Evolutionary conservation across 371 early-diverging fungal genomes (phyloP), one percentile per base, ranked within the genome.

Genomic region (Mucor sp.): DNA sequence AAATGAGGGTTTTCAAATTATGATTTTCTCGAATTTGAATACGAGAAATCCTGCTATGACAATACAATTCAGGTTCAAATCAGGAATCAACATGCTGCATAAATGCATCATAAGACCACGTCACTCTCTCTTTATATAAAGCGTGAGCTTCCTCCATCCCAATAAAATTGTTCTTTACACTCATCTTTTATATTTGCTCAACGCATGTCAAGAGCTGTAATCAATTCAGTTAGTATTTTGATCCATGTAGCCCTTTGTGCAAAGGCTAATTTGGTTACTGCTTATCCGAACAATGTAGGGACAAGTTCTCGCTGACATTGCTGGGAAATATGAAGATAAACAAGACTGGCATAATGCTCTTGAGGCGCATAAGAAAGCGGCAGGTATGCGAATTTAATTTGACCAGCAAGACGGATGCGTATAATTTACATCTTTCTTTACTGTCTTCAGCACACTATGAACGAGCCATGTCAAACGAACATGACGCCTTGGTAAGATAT

Each of bases 331-430:
- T 37, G 58, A 58, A 58, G 32, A 32, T 17, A 33, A 58, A 21
- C 21, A 35, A 58, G 58, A 58, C 33, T 58, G 58, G 58, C 58
- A 58, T 35, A 58, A 58, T 21, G 58, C 58, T 19, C 21, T 35
- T 21, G 21, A 58, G 19, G 19, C 37, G 21, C 37, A 58, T 35
- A 58, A 37, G 6, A 37, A 58, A 28, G 58, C 58, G 28, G 58
- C 58, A 35, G 58, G 58, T 58, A 37, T 30, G 50, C 23, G 21
- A 50, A 12, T 9, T 25, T 19, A 3, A 1, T 4, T 28, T 30
- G 8, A 56, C 37, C 14, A 56, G 17, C 4, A 14, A 32, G 15
- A 30, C 56, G 7, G 28, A n/a, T 17, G 2, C n/a, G 32, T 7
- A 30, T 30, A 56, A n/a, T 6, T 6, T 2, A 56, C 3, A 1